These are phyloP conservation scores for Coffea canephora DNA, from an alignment of 257 asterid species.

Conservation along the genomic window DNA sequence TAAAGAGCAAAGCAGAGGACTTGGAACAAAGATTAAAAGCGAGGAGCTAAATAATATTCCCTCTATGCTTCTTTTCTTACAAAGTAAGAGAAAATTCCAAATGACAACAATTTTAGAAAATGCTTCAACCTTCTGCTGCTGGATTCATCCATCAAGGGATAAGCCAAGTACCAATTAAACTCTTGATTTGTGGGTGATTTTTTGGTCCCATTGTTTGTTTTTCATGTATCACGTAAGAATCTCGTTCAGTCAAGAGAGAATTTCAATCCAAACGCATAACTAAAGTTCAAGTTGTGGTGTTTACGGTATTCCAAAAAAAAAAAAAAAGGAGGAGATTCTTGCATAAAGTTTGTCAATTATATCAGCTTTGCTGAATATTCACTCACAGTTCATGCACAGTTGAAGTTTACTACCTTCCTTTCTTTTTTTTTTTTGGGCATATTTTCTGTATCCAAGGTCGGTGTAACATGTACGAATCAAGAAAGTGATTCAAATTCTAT, in stretches of 20 bases:
- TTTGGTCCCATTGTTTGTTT: conserved; percentile 10
- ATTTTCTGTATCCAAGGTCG: too few species aligned
- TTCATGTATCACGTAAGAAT: not conserved
- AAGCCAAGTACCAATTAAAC: not conserved
- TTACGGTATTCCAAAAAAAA: not conserved
- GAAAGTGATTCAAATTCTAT: too few species aligned
- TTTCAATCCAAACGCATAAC: conserved; percentile 16
- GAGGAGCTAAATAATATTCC: conserved; percentile 16
- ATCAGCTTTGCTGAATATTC: conserved; percentile 9
- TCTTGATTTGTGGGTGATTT: not conserved
- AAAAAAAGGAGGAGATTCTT: not conserved
- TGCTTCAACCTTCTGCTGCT: not conserved
- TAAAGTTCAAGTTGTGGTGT: conserved; percentile 6
- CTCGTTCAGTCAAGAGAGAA: conserved; percentile 5
- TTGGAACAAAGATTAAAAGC: conserved; percentile 18
- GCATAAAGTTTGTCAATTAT: conserved; percentile 11
- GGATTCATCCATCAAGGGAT: conserved; percentile 4
- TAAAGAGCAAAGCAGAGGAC: conserved; percentile 18
- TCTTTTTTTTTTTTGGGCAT: not conserved
- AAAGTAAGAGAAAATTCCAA: conserved; percentile 13
- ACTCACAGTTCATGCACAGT: not conserved
- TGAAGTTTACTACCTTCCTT: not conserved
- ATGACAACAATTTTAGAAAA: conserved; percentile 6
- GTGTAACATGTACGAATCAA: too few species aligned
- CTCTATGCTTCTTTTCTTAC: conserved; percentile 14